Base-by-base conservation (phyloP, 352 stramenopile species). In the Globisporangium perplexum region DNA sequence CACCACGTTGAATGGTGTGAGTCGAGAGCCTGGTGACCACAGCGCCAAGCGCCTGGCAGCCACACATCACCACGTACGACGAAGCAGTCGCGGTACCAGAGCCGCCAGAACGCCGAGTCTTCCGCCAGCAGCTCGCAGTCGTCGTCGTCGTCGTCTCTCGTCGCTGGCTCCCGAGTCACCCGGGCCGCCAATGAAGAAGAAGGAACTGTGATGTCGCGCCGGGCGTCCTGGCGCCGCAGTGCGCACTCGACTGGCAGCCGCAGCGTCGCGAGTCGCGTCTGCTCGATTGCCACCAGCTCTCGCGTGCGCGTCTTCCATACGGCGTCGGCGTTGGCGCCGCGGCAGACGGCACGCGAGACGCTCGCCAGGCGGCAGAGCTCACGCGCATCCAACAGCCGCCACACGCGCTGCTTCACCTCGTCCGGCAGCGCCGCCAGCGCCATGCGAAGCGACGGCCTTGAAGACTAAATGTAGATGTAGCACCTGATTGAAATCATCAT, bases 331-430 rank as follows among this genome's bases (percentile, higher is more conserved):
- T 59, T 50, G 38, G 82, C 77, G 44, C 77, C 74, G 17, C 65
- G 53, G 0, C 72, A 51, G 1, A 62, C 53, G 50, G 49, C 42
- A 7, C 53, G 65, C 11, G 71, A 56, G 46, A 81, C 69, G 45
- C 69, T 74, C 0, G 54, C 50, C 45, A 81, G 26, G 49, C 67
- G 74, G 54, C 77, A 88, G n/a, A 88, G 73, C 58, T 79, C 71
- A 22, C 36, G 39, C 23, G 72, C 65, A 47, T 59, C 74, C 14
- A 88, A 57, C 45, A 74, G 79, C 36, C 53, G 43, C 77, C 77
- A 88, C 50, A 88, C 56, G 20, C 68, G 41, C 60, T 80, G 71
- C 66, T 85, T 86, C 60, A 74, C 86, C 53, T 88, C 77, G 61
- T 79, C 67, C 47, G 65, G 67, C 26, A 88, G 71, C 55, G 62